Base-by-base conservation (phyloP, 2,329 filamentous ascomycete genomes). In the Claviceps sp. region DNA sequence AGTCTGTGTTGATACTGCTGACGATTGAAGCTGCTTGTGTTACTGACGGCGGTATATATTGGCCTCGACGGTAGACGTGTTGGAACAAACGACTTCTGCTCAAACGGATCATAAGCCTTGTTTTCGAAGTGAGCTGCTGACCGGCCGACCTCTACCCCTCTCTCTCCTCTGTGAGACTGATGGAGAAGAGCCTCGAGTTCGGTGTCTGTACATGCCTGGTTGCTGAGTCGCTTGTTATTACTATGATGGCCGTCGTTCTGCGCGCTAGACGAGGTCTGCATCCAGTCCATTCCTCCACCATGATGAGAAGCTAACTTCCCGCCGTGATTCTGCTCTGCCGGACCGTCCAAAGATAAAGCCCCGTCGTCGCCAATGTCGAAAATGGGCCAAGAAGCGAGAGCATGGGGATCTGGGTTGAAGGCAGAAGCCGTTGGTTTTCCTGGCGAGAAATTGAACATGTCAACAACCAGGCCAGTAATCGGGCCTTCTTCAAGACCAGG, bases 61-160 rank as follows among this genome's bases (percentile, higher is more conserved):
- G 65, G 65, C 51, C 68, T 61, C 6, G 67, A 62, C 47, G 67
- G 67, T 1, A 69, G 61, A 41, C 66, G 63, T 41, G 30, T 34
- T 34, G 63, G 67, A 62, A 57, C 63, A 66, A 50, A 57, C 60
- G 47, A 20, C 51, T 67, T 69, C 51, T 64, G 67, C 48, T 71
- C 69, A 54, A 71, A 71, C 47, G 57, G 51, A 44, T 30, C 43
- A 47, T 55, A 56, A 47, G 58, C 63, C 52, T 67, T 69, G 52
- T 65, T 69, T 50, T 71, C 69, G 57, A 71, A 71, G 48, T 70
- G 68, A 48, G 68, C 66, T 52, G 70, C 65, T 47, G 71, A 55
- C 46, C 67, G 66, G 46, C 67, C 63, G 48, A 70, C 68, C 22
- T 56, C 53, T 18, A 58, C 55, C 1, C 41, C 52, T n/a, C 40